These are phyloP conservation scores for Trifolium repens DNA, from an alignment of 306 rosid genomes.

Conservation along the genomic window DNA sequence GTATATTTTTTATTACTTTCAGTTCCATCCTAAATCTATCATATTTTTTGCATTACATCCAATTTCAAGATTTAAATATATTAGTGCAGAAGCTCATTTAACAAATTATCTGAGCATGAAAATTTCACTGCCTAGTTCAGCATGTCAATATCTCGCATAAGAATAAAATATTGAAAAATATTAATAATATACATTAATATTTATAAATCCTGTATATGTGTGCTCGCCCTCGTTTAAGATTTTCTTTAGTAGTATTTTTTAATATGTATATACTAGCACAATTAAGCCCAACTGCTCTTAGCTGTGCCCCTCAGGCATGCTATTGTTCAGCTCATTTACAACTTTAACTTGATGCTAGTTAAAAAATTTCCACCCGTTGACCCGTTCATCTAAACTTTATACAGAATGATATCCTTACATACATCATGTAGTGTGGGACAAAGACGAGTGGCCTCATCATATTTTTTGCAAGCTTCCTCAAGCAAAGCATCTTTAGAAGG, in stretches of 20 bases:
- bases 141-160: conserved; percentile 8
- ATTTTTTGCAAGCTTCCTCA: conserved; percentile 98
- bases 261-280: conserved; percentile 5
- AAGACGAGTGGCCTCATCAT: conserved; percentile 91
- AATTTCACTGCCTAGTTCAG: conserved; percentile 9
- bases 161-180: conserved; percentile 16
- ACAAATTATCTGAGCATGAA: conserved; percentile 16
- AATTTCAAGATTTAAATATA: conserved; percentile 16
- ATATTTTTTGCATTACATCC: background rate
- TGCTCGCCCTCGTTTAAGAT: background rate
- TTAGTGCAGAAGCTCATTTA: conserved; percentile 14
- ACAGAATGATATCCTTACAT: conserved; percentile 48
- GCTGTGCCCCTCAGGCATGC: background rate
- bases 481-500: conserved; percentile 98
- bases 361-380: conserved; percentile 13
- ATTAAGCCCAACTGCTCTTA: conserved; percentile 23
- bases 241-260: background rate
- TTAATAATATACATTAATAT: conserved; percentile 16
- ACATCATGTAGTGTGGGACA: conserved; percentile 99
- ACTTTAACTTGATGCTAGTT: background rate
- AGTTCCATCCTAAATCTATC: background rate
- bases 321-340: conserved; percentile 30
- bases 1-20: background rate
- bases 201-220: conserved; percentile 2
- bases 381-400: conserved; percentile 22